A percentile compares a stretch with the other conserved stretches of the same genome.
Evolutionary conservation across 306 rosid species (phyloP).

Genomic region (Quillaja saponaria): DNA sequence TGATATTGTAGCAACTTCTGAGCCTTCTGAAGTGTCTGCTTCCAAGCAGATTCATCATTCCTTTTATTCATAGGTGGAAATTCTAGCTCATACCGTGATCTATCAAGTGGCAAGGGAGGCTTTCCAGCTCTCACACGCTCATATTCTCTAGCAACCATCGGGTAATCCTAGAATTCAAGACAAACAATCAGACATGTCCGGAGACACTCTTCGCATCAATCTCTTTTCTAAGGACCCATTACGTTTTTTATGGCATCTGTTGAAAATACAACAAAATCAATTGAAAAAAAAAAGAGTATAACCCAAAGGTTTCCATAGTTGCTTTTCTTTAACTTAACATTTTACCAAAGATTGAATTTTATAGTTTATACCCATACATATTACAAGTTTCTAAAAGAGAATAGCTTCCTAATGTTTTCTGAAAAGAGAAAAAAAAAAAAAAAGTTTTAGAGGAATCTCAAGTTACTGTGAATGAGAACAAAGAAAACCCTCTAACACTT

Average conservation of each 20-base stretch:
- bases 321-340: background rate
- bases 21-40: conserved; percentile 68
- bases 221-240: background rate
- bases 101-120: conserved; percentile 78
- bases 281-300: background rate
- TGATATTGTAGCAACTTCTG: conserved; percentile 73
- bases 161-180: conserved; percentile 57
- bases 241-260: background rate
- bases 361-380: background rate
- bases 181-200: conserved; percentile 2
- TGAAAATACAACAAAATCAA: background rate
- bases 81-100: conserved; percentile 68
- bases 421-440: background rate
- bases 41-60: conserved; percentile 92
- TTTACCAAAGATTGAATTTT: background rate
- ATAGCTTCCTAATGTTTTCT: background rate
- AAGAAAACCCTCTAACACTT: background rate
- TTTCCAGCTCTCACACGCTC: conserved; percentile 91
- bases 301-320: background rate
- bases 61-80: conserved; percentile 53
- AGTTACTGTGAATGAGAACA: background rate
- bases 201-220: conserved; percentile 5
- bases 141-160: conserved; percentile 86
- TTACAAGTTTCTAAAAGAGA: conserved; percentile 2
- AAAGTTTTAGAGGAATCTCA: no score